These are phyloP conservation scores for Beta macrorhiza DNA, from an alignment of 179 eudicot species.

Conservation along the genomic window DNA sequence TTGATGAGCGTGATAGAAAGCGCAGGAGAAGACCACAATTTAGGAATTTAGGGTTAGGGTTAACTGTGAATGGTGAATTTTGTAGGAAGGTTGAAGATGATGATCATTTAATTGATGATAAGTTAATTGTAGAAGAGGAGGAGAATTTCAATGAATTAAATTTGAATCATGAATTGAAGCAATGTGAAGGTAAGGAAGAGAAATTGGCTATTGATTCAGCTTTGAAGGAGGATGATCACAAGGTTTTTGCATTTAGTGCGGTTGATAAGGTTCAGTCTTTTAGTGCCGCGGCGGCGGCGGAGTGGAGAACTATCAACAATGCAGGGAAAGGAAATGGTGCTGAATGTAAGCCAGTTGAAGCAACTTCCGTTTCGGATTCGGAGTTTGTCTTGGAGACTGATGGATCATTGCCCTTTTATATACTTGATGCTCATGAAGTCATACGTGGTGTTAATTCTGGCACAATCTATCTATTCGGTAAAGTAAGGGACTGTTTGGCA, in stretches of 20 bases:
- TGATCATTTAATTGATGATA: conserved; percentile 22
- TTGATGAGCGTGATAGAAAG: conserved; percentile 75
- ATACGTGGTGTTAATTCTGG: conserved; percentile 59
- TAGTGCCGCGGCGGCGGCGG: conserved; percentile 47
- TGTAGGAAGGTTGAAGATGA: conserved; percentile 10
- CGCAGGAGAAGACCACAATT: conserved; percentile 50
- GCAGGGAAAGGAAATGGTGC: conserved; percentile 7
- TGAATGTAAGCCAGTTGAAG: conserved; percentile 25
- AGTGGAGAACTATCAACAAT: conserved; percentile 47
- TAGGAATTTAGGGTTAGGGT: conserved; percentile 20
- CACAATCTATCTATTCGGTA: conserved; percentile 81
- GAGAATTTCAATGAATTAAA: conserved; percentile 5
- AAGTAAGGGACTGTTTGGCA: conserved; percentile 38
- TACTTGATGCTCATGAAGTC: conserved; percentile 88
- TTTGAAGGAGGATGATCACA: conserved; percentile 29
- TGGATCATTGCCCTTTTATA: conserved; percentile 82
- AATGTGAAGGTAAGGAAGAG: conserved; percentile 30
- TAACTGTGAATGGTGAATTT: neutral
- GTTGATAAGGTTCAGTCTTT: conserved; percentile 54
- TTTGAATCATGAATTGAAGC: neutral
- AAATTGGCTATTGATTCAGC: conserved; percentile 11
- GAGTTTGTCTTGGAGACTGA: conserved; percentile 66
- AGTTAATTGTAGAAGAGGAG: neutral
- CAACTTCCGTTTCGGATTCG: conserved; percentile 28
- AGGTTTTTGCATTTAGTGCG: conserved; percentile 59